phyloP scores from a whole-genome alignment of 148 eudicot species.

The Amaranthus palmeri region DNA sequence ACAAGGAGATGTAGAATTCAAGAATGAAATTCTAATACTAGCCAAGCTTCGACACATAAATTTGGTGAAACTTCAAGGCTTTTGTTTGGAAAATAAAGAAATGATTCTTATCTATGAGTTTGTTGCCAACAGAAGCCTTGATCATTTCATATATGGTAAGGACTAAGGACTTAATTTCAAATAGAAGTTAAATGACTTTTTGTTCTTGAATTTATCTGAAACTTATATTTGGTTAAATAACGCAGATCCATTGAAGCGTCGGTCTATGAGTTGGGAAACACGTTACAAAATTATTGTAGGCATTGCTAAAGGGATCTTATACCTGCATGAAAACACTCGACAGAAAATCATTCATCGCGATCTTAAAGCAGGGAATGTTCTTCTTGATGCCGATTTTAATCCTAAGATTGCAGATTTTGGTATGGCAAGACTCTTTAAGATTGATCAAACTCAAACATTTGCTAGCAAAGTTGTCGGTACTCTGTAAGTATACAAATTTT shows the following conservation, averaged over 20 bases:
- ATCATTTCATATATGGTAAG: conserved; percentile 5
- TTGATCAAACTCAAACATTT: conserved; percentile 17
- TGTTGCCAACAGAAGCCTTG: conserved; percentile 16
- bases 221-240: neutral
- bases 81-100: conserved; percentile 6
- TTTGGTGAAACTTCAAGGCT: conserved; percentile 16
- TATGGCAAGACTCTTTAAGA: conserved; percentile 25
- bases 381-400: conserved; percentile 23
- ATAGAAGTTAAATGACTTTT: neutral
- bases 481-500: conserved; percentile 10
- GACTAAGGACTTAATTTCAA: neutral
- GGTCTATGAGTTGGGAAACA: conserved; percentile 15
- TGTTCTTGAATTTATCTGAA: neutral
- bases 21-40: conserved; percentile 4
- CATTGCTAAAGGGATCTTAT: conserved; percentile 27
- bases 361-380: conserved; percentile 30
- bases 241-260: conserved; percentile 16
- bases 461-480: conserved; percentile 30
- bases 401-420: conserved; percentile 45
- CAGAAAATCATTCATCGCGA: conserved; percentile 35
- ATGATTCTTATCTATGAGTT: conserved; percentile 16
- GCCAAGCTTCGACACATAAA: conserved; percentile 19
- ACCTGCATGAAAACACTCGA: conserved; percentile 33
- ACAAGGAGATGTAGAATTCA: conserved; percentile 14
- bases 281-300: conserved; percentile 29